phyloP scores from a whole-genome alignment of 2,329 filamentous ascomycete species.

The Aaosphaeria pasadenensis region DNA sequence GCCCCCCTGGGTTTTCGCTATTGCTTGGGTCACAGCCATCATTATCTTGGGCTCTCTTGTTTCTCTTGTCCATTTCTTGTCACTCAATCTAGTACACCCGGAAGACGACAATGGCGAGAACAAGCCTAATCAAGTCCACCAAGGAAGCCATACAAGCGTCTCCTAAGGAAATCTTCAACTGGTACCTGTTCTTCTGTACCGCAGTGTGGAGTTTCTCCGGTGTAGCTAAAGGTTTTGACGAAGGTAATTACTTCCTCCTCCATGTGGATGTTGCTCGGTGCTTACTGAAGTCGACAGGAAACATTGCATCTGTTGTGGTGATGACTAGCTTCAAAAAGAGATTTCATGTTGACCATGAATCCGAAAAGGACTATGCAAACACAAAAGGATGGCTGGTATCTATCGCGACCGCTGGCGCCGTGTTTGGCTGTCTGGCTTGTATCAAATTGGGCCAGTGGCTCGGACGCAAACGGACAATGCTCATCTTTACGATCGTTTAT shows the following conservation, averaged over 20 bases:
- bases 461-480: constrained; percentile 8
- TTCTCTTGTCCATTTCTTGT: no score
- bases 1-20: no score
- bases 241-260: constrained; percentile 2
- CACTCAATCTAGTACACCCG: background rate
- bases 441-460: constrained; percentile 7
- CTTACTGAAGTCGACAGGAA: constrained; percentile 2
- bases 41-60: no score
- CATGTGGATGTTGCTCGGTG: background rate
- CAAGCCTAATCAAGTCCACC: background rate
- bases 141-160: background rate
- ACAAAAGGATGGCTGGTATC: constrained; percentile 12
- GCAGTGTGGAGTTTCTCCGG: constrained; percentile 10
- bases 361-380: constrained; percentile 9
- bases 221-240: constrained; percentile 10
- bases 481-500: constrained; percentile 7
- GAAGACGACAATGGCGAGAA: background rate
- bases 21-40: no score
- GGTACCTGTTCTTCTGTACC: constrained; percentile 8
- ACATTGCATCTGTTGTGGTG: constrained; percentile 8
- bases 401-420: constrained; percentile 11
- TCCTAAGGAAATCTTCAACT: background rate
- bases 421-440: constrained; percentile 10
- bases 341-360: constrained; percentile 6
- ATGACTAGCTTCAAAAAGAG: constrained; percentile 6